Conservation (phyloP, 2,329 filamentous ascomycete genomes). For the Sporothrix curviconia region DNA sequence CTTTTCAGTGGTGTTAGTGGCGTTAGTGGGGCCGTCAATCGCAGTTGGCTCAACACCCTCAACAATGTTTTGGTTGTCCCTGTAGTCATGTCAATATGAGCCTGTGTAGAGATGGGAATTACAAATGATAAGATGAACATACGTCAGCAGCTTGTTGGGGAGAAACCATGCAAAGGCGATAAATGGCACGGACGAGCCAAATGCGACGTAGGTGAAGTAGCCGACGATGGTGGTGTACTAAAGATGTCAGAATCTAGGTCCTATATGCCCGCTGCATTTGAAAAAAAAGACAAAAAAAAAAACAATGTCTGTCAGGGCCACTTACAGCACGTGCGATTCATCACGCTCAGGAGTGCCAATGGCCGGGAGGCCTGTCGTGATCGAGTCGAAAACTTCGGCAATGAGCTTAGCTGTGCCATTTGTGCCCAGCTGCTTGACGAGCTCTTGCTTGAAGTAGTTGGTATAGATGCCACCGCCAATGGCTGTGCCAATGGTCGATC, state of each 20-base stretch:
- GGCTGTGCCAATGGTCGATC: constrained; percentile 31
- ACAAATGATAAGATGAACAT: neutral
- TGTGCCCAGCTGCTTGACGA: constrained; percentile 32
- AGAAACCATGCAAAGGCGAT: constrained; percentile 21
- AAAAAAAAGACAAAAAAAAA: neutral
- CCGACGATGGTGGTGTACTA: constrained; percentile 20
- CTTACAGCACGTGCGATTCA: constrained; percentile 28
- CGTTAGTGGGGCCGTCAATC: too few species aligned
- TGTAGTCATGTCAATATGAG: neutral
- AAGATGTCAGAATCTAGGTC: neutral
- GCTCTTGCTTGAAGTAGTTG: constrained; percentile 32
- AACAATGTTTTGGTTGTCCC: neutral
- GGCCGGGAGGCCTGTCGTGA: constrained; percentile 33
- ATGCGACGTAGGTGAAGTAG: constrained; percentile 24
- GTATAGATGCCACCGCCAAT: constrained; percentile 46
- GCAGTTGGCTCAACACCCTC: neutral
- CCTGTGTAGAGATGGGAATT: neutral
- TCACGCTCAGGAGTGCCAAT: constrained; percentile 35
- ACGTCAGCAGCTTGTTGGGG: constrained; percentile 18
- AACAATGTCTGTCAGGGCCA: neutral
- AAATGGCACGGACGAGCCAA: constrained; percentile 20
- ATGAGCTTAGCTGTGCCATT: constrained; percentile 27
- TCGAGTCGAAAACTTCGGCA: constrained; percentile 37
- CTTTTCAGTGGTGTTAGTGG: too few species aligned
- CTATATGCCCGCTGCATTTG: too few species aligned